Base-by-base conservation (phyloP, 805 yeast genomes). In the Zygosaccharomyces kombuchaensis region DNA sequence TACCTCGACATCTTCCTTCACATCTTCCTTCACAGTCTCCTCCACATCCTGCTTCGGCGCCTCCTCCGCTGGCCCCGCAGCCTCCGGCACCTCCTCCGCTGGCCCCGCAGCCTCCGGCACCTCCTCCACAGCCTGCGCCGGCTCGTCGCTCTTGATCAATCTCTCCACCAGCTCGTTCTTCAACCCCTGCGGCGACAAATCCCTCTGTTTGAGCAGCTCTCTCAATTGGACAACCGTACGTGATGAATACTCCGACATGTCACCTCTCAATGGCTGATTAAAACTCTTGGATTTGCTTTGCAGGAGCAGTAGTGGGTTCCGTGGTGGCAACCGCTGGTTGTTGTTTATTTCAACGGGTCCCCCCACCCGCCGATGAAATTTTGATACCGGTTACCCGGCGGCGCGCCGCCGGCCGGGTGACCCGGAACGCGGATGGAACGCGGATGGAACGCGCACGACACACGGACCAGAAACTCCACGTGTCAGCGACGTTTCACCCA, bases 151-250 rank as follows among this genome's bases (percentile, higher is more conserved):
- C 50, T 80, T 87, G 48, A 72, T 77, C 51, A 85, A 69, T 56
- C 93, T 75, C 12, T 76, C 76, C 46, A 85, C 70, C 54, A 85
- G 69, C 43, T 88, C 96, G 35, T 84, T 81, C 66, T 91, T 91
- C 56, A 87, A 81, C 17, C 98, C 98, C 32, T 77, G 77, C 5
- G 73, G 71, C 2, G 93, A 64, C 41, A 91, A 75, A 1, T 83
- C 84, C 50, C 81, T 80, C 17, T 74, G 66, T 56, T 83, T 82
- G 56, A 91, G 75, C 46, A 78, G 59, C 51, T 85, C 96, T 63
- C 87, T 90, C 65, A 91, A 75, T 70, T 89, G 96, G 14, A 83
- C 81, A 42, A 89, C 96, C 2, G 90, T 83, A 52, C 78, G 74
- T n/a, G 81, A 59, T n/a, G 78, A 60, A 62, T 81, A 83, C 9